Percentiles rank a stretch among this genome's conserved stretches.
These are phyloP conservation scores for Hymenochaete sp. DNA, from an alignment of 1,284 basidiomycete genomes.

Conservation along the genomic window DNA sequence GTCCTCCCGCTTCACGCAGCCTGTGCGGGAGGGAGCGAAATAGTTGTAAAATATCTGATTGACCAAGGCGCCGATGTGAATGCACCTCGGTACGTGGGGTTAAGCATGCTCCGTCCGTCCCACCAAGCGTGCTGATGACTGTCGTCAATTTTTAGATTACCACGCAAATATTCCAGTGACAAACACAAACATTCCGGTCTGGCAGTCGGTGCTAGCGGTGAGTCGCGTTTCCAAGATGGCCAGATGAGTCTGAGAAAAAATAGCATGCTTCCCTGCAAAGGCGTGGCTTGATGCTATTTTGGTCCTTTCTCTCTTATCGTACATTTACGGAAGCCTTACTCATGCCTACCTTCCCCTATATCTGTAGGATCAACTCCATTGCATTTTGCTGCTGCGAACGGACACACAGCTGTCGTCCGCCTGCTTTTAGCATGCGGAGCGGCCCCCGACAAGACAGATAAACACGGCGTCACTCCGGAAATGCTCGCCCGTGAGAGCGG, in stretches of 20 bases:
- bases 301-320: neutral
- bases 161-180: slow-evolving; percentile 16
- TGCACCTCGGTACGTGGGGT: slow-evolving; percentile 57
- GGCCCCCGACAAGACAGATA: slow-evolving; percentile 36
- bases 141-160: slow-evolving; percentile 10
- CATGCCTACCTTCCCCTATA: neutral
- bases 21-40: slow-evolving; percentile 76
- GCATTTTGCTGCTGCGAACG: slow-evolving; percentile 48
- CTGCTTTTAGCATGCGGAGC: slow-evolving; percentile 42
- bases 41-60: slow-evolving; percentile 79
- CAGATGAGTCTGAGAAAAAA: too few species aligned
- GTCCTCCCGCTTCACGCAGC: slow-evolving; percentile 89
- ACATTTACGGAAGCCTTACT: too few species aligned
- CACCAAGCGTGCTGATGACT: neutral
- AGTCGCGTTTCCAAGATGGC: too few species aligned
- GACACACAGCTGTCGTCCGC: slow-evolving; percentile 36
- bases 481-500: slow-evolving; percentile 16
- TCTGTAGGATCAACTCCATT: slow-evolving; percentile 38
- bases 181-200: slow-evolving; percentile 15
- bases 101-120: neutral
- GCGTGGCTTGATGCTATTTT: too few species aligned
- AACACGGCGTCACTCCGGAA: slow-evolving; percentile 37
- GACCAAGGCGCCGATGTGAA: slow-evolving; percentile 91
- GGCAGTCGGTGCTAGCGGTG: slow-evolving; percentile 17
- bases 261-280: too few species aligned